phyloP scores from a whole-genome alignment of 177 flowering plant species.

The Vitis hybrid region DNA sequence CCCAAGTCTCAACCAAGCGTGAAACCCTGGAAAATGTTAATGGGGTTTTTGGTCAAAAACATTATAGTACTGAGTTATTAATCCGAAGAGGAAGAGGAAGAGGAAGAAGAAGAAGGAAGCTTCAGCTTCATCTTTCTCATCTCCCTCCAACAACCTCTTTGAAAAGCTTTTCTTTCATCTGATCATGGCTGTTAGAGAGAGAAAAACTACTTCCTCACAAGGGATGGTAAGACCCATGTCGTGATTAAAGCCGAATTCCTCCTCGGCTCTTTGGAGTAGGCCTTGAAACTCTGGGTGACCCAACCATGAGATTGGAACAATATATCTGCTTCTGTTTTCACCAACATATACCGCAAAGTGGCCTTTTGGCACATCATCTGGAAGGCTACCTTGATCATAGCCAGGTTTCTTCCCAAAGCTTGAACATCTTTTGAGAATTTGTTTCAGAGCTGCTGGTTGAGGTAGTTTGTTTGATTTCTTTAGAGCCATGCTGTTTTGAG shows the following conservation, averaged over 20 bases:
- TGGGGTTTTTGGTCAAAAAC: not conserved
- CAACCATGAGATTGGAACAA: slow-evolving; percentile 48
- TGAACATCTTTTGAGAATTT: slow-evolving; percentile 51
- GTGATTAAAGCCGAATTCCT: slow-evolving; percentile 57
- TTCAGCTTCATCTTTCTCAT: not conserved
- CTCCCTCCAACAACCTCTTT: too few relatives aligned
- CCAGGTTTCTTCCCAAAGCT: slow-evolving; percentile 39
- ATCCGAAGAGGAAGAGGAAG: not conserved
- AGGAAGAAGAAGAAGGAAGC: not conserved
- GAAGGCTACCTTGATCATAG: slow-evolving; percentile 17
- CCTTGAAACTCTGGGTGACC: slow-evolving; percentile 38
- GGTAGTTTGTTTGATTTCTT: slow-evolving; percentile 26
- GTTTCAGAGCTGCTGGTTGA: slow-evolving; percentile 32
- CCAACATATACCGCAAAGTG: slow-evolving; percentile 67
- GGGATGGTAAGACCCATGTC: slow-evolving; percentile 61
- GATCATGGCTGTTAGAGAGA: slow-evolving; percentile 30
- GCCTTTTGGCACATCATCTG: slow-evolving; percentile 58
- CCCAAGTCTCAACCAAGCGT: too few relatives aligned
- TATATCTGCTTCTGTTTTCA: slow-evolving; percentile 46
- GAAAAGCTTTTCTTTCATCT: slow-evolving; percentile 5
- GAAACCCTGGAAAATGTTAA: not conserved
- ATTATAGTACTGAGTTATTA: not conserved
- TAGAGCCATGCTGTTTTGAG: slow-evolving; percentile 21
- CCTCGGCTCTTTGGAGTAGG: slow-evolving; percentile 51
- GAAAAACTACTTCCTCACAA: slow-evolving; percentile 56